Conservation (phyloP, 108 stramenopile genomes). For the Nitzschia sp. region DNA sequence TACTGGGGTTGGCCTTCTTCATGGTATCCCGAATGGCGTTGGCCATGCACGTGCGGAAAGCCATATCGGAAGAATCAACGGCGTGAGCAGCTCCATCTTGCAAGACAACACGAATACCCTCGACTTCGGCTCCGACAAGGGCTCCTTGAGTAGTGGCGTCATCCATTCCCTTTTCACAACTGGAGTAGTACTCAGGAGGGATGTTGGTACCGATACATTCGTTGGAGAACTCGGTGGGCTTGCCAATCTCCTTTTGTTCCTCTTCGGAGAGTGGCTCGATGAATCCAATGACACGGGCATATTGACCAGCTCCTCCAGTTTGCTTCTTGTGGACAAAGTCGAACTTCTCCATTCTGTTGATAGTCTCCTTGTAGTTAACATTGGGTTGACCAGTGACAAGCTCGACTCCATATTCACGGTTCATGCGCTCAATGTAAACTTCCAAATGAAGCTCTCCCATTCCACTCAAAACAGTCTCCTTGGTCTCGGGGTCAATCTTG, state of each 20-base stretch:
- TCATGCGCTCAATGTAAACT: slow-evolving; percentile 98
- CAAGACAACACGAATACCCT: slow-evolving; percentile 90
- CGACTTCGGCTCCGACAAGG: slow-evolving; percentile 90
- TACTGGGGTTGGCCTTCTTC: slow-evolving; percentile 74
- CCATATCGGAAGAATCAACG: slow-evolving; percentile 98
- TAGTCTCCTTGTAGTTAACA: slow-evolving; percentile 99
- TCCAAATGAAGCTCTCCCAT: slow-evolving; percentile 99
- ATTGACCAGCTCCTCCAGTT: slow-evolving; percentile 97
- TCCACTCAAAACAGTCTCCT: slow-evolving; percentile 97
- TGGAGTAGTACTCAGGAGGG: slow-evolving; percentile 95
- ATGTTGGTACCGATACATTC: slow-evolving; percentile 93
- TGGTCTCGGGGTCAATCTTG: slow-evolving; percentile 87
- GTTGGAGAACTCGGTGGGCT: slow-evolving; percentile 88
- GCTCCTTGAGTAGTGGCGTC: slow-evolving; percentile 92
- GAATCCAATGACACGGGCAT: slow-evolving; percentile 94
- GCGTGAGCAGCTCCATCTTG: slow-evolving; percentile 92
- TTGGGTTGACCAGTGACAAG: slow-evolving; percentile 88
- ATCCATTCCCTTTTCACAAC: slow-evolving; percentile 92
- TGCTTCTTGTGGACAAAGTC: slow-evolving; percentile 99
- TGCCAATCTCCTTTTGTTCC: slow-evolving; percentile 69
- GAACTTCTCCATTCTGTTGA: slow-evolving; percentile 77
- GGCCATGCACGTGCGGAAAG: slow-evolving; percentile 94
- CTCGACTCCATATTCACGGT: slow-evolving; percentile 95
- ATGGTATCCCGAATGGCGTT: slow-evolving; percentile 91
- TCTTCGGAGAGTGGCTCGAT: slow-evolving; percentile 93